Evolutionary conservation across 805 yeast species (phyloP).

Genomic region (Yamadazyma insecticola): DNA sequence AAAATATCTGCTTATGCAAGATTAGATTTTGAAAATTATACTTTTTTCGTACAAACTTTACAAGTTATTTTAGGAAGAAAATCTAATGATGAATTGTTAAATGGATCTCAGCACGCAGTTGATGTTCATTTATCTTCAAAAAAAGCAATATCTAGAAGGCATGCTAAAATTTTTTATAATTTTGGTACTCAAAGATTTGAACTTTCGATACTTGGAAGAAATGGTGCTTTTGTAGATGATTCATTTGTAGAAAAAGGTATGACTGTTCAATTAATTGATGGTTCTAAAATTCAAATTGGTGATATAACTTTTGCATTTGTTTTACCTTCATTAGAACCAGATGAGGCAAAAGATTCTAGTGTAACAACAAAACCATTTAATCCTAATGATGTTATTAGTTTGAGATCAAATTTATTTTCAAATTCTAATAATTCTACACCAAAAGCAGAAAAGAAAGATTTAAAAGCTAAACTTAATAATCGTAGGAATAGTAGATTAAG

Average conservation of each 20-base stretch:
- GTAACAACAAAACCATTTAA: constrained; percentile 37
- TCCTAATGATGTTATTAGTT: constrained; percentile 59
- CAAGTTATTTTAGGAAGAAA: constrained; percentile 92
- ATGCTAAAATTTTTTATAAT: constrained; percentile 93
- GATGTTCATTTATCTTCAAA: constrained; percentile 92
- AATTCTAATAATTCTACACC: constrained; percentile 14
- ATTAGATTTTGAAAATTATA: constrained; percentile 85
- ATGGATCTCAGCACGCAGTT: constrained; percentile 67
- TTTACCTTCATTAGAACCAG: constrained; percentile 61
- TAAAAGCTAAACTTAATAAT: background rate
- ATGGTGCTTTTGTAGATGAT: constrained; percentile 96
- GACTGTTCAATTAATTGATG: constrained; percentile 81
- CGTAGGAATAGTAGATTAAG: constrained; percentile 7
- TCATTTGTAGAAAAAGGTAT: constrained; percentile 84
- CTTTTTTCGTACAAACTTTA: constrained; percentile 93
- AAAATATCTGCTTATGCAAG: constrained; percentile 62
- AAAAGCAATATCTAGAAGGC: constrained; percentile 89
- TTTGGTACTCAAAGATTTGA: constrained; percentile 96
- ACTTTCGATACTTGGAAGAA: constrained; percentile 84
- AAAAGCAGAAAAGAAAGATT: constrained; percentile 3
- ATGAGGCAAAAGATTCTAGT: constrained; percentile 18
- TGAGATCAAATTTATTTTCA: constrained; percentile 46
- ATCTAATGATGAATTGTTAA: constrained; percentile 47
- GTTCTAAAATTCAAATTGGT: constrained; percentile 86
- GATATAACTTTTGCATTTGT: constrained; percentile 86